A percentile compares a stretch with the other conserved stretches of the same genome.
Conservation (phyloP, 192 early-diverging fungal genomes). For the Linnemannia elongata region DNA sequence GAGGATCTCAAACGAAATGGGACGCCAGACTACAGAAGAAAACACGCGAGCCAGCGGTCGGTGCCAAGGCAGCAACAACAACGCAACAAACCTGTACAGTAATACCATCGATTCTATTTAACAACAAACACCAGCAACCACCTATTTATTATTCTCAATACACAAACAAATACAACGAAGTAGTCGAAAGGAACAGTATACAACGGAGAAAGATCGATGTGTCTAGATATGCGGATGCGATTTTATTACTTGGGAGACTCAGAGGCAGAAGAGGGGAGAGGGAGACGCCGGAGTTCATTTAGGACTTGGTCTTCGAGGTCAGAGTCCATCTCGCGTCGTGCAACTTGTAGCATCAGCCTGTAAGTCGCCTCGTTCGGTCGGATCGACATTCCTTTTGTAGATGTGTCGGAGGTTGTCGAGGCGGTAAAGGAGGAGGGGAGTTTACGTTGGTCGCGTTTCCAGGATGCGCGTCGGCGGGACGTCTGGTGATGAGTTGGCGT, state of each 20-base stretch:
- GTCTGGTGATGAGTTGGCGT: slow-evolving; percentile 25
- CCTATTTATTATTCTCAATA: neutral
- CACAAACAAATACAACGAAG: neutral
- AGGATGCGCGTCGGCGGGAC: slow-evolving; percentile 8
- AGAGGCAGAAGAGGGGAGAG: neutral
- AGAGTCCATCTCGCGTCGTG: slow-evolving; percentile 9
- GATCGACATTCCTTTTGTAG: neutral
- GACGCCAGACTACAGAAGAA: too few relatives aligned
- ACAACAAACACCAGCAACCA: neutral
- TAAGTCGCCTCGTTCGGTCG: slow-evolving; percentile 25
- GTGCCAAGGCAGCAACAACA: neutral
- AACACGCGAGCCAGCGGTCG: neutral
- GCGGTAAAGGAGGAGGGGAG: neutral
- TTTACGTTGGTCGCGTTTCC: neutral
- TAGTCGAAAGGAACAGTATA: neutral
- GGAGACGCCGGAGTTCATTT: neutral
- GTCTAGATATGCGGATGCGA: too few relatives aligned
- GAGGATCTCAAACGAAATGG: neutral
- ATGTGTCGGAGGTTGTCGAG: neutral
- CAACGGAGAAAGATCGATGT: too few relatives aligned
- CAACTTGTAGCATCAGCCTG: slow-evolving; percentile 26
- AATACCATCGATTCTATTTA: neutral
- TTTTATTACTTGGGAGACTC: too few relatives aligned
- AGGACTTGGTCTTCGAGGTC: slow-evolving; percentile 19
- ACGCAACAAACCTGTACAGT: neutral